Base-by-base conservation (phyloP, 129 eudicot species). In the Scalesia atractyloides region DNA sequence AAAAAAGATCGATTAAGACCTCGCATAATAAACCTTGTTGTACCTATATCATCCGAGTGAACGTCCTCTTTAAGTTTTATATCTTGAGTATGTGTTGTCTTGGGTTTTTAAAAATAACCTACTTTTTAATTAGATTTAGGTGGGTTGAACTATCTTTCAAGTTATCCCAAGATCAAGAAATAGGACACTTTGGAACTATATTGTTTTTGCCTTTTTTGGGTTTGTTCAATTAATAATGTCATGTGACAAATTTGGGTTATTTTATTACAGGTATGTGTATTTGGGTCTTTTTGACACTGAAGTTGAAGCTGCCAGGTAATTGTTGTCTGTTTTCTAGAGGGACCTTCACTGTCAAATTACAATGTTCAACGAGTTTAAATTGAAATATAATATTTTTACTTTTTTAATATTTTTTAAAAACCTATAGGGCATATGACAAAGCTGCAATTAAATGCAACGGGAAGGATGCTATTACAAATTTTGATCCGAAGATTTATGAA, bases 231-330 rank as follows among this genome's bases (percentile, higher is more conserved):
- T 71, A 71, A 71, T 71, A 51, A 26, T 71, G 59, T 57, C 63
- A 52, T 64, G 43, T 58, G 70, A 39, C 79, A 49, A 71, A 70
- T 72, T 46, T 60, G 67, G 79, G 15, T 18, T 62, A 26, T 22
- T 48, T 62, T 16, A 56, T 69, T 26, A 70, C 85, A 92, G 96
- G 94, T 92, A 89, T 65, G 97, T 92, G 58, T 92, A 92, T 83
- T 79, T 92, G 86, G 97, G 97, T 39, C 96, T 92, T 44, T 92
- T 92, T 75, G 97, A 92, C 87, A 92, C 97, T 56, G 96, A 92
- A 85, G 77, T 86, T 79, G 96, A 92, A 86, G 97, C 97, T 64
- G 96, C 97, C 82, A 92, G 89, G 97, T 92, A 17, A 58, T 79
- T 84, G 48, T 79, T 84, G 47, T 57, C 64, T 68, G 20, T 52